phyloP scores from a whole-genome alignment of 306 rosid species.

The Luffa aegyptiaca region DNA sequence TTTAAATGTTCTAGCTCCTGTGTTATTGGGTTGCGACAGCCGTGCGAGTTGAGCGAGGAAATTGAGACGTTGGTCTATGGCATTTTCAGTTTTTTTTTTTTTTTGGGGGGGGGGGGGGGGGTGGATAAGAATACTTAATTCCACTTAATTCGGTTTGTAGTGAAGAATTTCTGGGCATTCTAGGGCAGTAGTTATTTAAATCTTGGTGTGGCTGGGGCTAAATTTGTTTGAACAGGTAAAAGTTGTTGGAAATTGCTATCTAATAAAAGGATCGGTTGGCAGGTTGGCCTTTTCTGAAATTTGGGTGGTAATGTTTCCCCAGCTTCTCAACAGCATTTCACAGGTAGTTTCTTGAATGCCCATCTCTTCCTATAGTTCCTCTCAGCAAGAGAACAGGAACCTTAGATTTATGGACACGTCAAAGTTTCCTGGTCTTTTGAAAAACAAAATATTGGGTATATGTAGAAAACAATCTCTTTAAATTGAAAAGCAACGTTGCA shows the following conservation, averaged over 20 bases:
- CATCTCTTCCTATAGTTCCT: neutral
- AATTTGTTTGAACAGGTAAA: neutral
- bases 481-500: neutral
- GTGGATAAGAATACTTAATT: neutral
- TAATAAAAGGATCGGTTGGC: neutral
- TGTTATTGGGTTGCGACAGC: neutral
- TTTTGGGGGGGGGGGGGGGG: neutral
- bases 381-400: neutral
- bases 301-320: neutral
- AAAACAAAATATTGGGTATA: neutral
- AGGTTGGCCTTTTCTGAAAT: conserved; percentile 9
- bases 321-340: neutral
- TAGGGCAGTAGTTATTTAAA: neutral
- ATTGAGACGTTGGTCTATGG: neutral
- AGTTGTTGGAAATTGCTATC: neutral
- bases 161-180: neutral
- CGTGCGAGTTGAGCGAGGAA: neutral
- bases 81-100: neutral
- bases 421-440: neutral
- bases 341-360: neutral
- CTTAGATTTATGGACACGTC: neutral
- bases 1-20: neutral
- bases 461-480: neutral
- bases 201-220: neutral
- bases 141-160: neutral